Percentiles rank a stretch among this genome's conserved stretches.
These are phyloP conservation scores for Candida insectorum DNA, from an alignment of 805 yeast genomes.

Conservation along the genomic window DNA sequence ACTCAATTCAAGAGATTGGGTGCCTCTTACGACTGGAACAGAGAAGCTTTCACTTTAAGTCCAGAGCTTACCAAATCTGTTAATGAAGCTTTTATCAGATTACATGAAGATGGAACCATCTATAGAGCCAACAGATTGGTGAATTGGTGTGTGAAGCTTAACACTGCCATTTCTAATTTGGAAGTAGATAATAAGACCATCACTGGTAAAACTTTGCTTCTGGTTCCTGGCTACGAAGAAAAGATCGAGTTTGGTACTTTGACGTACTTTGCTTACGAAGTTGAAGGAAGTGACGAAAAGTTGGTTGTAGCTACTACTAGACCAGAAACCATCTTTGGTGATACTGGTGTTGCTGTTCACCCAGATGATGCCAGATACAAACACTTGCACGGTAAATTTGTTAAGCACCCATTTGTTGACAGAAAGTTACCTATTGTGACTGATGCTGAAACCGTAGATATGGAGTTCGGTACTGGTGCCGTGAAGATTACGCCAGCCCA, in stretches of 20 bases:
- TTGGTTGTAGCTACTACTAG: slow-evolving; percentile 95
- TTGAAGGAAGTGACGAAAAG: slow-evolving; percentile 81
- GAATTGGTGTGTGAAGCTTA: slow-evolving; percentile 93
- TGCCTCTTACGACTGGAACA: slow-evolving; percentile 94
- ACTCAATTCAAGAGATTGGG: slow-evolving; percentile 82
- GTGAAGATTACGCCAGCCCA: slow-evolving; percentile 99
- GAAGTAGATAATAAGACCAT: slow-evolving; percentile 93
- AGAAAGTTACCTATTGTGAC: slow-evolving; percentile 83
- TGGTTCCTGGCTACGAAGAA: slow-evolving; percentile 87
- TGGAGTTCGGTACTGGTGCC: slow-evolving; percentile 99
- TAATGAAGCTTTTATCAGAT: slow-evolving; percentile 81
- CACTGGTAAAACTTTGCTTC: slow-evolving; percentile 72
- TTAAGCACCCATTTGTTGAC: slow-evolving; percentile 84
- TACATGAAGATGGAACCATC: slow-evolving; percentile 93
- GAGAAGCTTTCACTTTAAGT: slow-evolving; percentile 91
- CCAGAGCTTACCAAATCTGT: slow-evolving; percentile 78
- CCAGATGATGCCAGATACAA: slow-evolving; percentile 91
- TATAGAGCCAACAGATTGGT: slow-evolving; percentile 92
- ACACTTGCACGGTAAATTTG: slow-evolving; percentile 92
- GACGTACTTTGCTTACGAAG: slow-evolving; percentile 91
- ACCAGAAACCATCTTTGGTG: slow-evolving; percentile 98
- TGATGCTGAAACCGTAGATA: slow-evolving; percentile 93
- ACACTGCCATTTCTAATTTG: slow-evolving; percentile 92
- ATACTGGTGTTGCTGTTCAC: slow-evolving; percentile 96
- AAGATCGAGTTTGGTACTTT: slow-evolving; percentile 94